Evolutionary conservation across 805 yeast species (phyloP).

Genomic region (Suhomyces canberraensis): DNA sequence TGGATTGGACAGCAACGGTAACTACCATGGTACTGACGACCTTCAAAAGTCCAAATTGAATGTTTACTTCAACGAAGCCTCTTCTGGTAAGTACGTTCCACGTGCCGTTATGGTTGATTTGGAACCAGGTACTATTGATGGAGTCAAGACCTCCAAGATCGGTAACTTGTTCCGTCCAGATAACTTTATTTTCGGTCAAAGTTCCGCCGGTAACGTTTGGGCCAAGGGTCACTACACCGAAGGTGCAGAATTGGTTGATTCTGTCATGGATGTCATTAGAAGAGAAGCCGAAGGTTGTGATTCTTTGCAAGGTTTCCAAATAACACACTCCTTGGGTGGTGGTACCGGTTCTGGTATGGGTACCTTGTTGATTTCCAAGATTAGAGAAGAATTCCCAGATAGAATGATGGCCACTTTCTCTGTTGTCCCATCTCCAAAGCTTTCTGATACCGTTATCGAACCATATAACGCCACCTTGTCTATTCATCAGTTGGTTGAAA

Average conservation of each 20-base stretch:
- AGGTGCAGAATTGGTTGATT: slow-evolving; percentile 91
- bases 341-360: slow-evolving; percentile 99
- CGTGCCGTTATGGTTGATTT: slow-evolving; percentile 89
- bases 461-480: slow-evolving; percentile 93
- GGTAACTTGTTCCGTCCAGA: slow-evolving; percentile 92
- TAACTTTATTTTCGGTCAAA: slow-evolving; percentile 83
- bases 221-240: slow-evolving; percentile 97
- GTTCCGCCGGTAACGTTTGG: slow-evolving; percentile 96
- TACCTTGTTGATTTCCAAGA: slow-evolving; percentile 76
- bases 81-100: slow-evolving; percentile 86
- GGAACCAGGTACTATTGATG: slow-evolving; percentile 92
- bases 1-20: slow-evolving; percentile 73
- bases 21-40: slow-evolving; percentile 51
- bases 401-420: slow-evolving; percentile 96
- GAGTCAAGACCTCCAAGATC: slow-evolving; percentile 72
- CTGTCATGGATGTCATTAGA: slow-evolving; percentile 84
- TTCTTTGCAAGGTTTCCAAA: slow-evolving; percentile 92
- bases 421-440: slow-evolving; percentile 88
- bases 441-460: slow-evolving; percentile 90
- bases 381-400: slow-evolving; percentile 91
- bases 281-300: slow-evolving; percentile 94
- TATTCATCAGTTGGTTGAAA: slow-evolving; percentile 86
- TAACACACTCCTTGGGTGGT: slow-evolving; percentile 57
- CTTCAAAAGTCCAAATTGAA: slow-evolving; percentile 55
- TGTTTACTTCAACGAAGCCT: slow-evolving; percentile 87